These are phyloP conservation scores for Wolfiporia cocos DNA, from an alignment of 1,284 basidiomycete species.

Conservation along the genomic window DNA sequence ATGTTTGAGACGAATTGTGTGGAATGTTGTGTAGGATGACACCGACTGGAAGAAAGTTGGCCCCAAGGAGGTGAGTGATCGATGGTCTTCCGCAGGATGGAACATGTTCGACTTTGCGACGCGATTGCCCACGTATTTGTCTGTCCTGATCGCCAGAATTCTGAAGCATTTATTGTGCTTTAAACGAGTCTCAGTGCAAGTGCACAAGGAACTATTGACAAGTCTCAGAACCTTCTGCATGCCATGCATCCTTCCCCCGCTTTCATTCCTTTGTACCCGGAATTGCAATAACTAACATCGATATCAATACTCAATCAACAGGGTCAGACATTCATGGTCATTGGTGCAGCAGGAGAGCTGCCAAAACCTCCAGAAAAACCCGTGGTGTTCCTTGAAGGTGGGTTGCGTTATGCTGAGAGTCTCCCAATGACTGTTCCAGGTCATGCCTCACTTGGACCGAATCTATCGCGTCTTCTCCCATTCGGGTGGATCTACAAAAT, in stretches of 20 bases:
- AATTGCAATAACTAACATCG: neutral
- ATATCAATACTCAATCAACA: constrained; percentile 19
- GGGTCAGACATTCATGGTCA: constrained; percentile 82
- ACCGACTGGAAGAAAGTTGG: constrained; percentile 79
- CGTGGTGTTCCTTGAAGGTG: constrained; percentile 78
- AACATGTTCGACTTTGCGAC: neutral
- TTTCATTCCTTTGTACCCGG: too few species aligned
- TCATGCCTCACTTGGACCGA: too few species aligned
- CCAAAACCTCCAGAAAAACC: constrained; percentile 82
- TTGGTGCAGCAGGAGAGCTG: constrained; percentile 88
- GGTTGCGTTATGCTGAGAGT: too few species aligned
- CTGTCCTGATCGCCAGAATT: neutral
- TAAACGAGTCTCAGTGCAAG: neutral
- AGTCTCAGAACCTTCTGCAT: neutral
- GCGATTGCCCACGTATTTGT: neutral
- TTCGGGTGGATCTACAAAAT: neutral
- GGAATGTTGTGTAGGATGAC: constrained; percentile 57
- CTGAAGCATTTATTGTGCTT: neutral
- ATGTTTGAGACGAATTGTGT: neutral
- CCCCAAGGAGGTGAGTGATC: constrained; percentile 62
- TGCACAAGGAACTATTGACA: neutral
- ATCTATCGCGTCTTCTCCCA: neutral
- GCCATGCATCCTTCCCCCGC: too few species aligned
- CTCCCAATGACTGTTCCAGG: too few species aligned
- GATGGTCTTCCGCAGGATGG: neutral